These are phyloP conservation scores for Malassezia arunalokei DNA, from an alignment of 1,284 basidiomycete genomes.

Conservation along the genomic window DNA sequence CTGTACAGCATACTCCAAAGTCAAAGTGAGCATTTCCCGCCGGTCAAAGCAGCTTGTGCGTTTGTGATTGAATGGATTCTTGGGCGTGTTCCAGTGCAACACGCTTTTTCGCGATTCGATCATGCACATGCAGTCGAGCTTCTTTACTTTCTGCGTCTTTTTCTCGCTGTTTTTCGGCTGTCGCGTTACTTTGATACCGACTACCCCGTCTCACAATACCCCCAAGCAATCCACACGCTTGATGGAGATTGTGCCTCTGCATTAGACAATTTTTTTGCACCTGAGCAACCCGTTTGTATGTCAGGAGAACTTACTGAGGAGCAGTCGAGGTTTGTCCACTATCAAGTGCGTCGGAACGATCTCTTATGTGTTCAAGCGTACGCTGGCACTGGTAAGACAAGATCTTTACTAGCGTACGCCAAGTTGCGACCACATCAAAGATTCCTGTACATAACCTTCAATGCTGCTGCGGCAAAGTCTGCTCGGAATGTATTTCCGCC, in stretches of 20 bases:
- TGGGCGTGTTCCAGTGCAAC: constrained; percentile 16
- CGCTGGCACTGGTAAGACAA: constrained; percentile 33
- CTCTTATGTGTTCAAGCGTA: constrained; percentile 36
- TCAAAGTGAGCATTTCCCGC: constrained; percentile 5
- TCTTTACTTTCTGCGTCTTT: constrained; percentile 27
- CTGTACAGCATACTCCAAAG: constrained; percentile 7
- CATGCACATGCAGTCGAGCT: constrained; percentile 23
- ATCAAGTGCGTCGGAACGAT: constrained; percentile 24
- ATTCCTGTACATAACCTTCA: constrained; percentile 39
- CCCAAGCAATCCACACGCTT: constrained; percentile 22
- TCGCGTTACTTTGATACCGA: constrained; percentile 17
- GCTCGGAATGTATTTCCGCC: constrained; percentile 25
- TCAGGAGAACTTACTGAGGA: constrained; percentile 25
- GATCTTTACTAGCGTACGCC: constrained; percentile 31
- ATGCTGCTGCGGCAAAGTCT: constrained; percentile 29
- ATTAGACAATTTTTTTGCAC: constrained; percentile 21
- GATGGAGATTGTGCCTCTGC: constrained; percentile 27
- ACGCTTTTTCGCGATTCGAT: constrained; percentile 21
- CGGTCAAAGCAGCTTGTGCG: constrained; percentile 14
- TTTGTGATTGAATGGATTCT: constrained; percentile 22
- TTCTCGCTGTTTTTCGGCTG: constrained; percentile 26
- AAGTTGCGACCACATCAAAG: constrained; percentile 22
- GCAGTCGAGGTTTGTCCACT: constrained; percentile 24
- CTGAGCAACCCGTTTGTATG: not conserved
- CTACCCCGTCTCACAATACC: not conserved